These are phyloP conservation scores for Drechmeria coniospora DNA, from an alignment of 2,329 filamentous ascomycete genomes.

Conservation along the genomic window DNA sequence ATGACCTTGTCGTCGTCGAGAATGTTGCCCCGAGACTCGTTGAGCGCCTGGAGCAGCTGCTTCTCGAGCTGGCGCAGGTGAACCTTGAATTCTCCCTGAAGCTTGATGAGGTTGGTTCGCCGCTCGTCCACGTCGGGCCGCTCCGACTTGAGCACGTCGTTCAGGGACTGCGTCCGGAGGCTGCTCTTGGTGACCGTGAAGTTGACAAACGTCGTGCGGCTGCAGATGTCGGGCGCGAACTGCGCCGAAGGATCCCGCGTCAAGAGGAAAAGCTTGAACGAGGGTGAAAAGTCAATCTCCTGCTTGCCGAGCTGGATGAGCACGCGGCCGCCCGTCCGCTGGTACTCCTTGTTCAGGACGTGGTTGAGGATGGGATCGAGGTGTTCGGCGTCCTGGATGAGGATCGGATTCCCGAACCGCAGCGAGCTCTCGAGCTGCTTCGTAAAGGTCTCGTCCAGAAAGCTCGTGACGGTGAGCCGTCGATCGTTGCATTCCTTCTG, in stretches of 20 bases:
- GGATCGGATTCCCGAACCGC: conserved; percentile 93
- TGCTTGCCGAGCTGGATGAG: conserved; percentile 97
- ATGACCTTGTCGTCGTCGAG: conserved; percentile 97
- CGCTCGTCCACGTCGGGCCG: conserved; percentile 93
- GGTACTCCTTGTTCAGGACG: conserved; percentile 98
- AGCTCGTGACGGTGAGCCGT: conserved; percentile 90
- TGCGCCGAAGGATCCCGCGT: conserved; percentile 91
- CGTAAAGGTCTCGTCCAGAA: conserved; percentile 93
- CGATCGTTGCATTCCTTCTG: conserved; percentile 89
- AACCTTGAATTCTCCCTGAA: conserved; percentile 98
- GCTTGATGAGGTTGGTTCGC: conserved; percentile 91
- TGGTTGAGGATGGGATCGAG: conserved; percentile 95
- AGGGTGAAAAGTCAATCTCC: conserved; percentile 96
- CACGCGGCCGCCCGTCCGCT: conserved; percentile 93
- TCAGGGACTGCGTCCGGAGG: conserved; percentile 92
- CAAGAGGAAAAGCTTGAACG: conserved; percentile 89
- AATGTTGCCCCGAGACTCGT: conserved; percentile 94
- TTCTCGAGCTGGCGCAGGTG: conserved; percentile 93
- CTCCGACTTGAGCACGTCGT: conserved; percentile 94
- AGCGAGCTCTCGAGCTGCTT: conserved; percentile 95
- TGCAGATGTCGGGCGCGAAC: conserved; percentile 94
- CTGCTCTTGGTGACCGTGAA: conserved; percentile 99
- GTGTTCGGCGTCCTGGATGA: conserved; percentile 96
- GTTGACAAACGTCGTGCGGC: conserved; percentile 96
- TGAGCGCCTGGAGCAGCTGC: conserved; percentile 81